Percentiles rank a stretch among this genome's conserved stretches.
phyloP scores from a whole-genome alignment of 2,329 filamentous ascomycete genomes.

The Mycosphaerella sp. region DNA sequence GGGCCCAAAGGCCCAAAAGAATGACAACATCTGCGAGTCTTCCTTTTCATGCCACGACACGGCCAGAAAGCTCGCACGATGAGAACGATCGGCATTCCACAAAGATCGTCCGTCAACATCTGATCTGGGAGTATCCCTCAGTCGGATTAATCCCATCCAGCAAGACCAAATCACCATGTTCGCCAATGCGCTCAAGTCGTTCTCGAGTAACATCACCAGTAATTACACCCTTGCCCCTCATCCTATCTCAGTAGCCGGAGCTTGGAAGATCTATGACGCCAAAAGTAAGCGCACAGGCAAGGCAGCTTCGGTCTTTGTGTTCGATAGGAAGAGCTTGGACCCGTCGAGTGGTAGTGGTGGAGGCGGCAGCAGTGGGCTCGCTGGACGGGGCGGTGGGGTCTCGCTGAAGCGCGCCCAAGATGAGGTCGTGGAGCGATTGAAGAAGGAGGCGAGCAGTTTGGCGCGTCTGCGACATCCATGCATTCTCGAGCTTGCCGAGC shows the following conservation, averaged over 20 bases:
- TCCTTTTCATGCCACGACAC: not conserved
- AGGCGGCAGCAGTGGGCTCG: slow-evolving; percentile 39
- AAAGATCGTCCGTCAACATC: not conserved
- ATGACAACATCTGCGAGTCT: not conserved
- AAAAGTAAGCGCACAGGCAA: slow-evolving; percentile 95
- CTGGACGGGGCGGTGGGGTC: slow-evolving; percentile 54
- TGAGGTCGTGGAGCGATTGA: slow-evolving; percentile 83
- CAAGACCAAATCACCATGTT: slow-evolving; percentile 60
- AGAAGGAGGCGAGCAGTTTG: slow-evolving; percentile 83
- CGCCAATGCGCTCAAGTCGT: slow-evolving; percentile 86
- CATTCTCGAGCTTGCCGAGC: slow-evolving; percentile 86
- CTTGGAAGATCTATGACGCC: slow-evolving; percentile 96
- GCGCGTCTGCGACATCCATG: slow-evolving; percentile 86
- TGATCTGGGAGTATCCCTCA: not conserved
- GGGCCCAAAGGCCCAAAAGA: not conserved
- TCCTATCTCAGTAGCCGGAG: slow-evolving; percentile 73
- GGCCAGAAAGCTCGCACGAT: not conserved
- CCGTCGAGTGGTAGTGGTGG: slow-evolving; percentile 50
- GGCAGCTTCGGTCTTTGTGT: slow-evolving; percentile 84
- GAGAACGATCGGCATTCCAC: not conserved
- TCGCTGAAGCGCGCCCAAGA: slow-evolving; percentile 76
- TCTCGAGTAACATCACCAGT: slow-evolving; percentile 84
- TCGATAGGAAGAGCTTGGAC: slow-evolving; percentile 83
- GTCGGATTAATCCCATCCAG: not conserved
- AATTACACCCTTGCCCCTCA: slow-evolving; percentile 80